Percentiles rank a stretch among this genome's conserved stretches.
Evolutionary conservation across 2,329 filamentous ascomycete species (phyloP).

Genomic region (Thielaviopsis euricoi): DNA sequence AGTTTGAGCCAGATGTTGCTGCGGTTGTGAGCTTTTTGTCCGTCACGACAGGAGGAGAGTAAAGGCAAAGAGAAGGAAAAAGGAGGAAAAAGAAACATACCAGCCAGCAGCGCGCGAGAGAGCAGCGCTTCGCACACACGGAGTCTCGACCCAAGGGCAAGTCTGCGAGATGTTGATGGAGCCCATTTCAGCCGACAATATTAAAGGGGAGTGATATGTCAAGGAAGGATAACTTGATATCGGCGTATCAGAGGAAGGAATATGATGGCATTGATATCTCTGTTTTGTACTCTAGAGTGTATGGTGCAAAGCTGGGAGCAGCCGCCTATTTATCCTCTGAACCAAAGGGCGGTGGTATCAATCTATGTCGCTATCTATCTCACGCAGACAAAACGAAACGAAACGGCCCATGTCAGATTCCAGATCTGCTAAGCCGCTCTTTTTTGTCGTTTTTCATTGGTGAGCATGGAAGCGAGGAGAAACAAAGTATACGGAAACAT

Average conservation of each 20-base stretch:
- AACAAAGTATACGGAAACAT: not conserved
- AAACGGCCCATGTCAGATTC: too few species aligned
- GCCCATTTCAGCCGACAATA: constrained; percentile 20
- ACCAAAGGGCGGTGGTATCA: not conserved
- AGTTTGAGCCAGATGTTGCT: constrained; percentile 69
- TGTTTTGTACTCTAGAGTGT: too few species aligned
- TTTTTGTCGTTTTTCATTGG: not conserved
- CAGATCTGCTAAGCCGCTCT: too few species aligned
- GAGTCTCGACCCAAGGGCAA: constrained; percentile 56
- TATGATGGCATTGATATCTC: too few species aligned
- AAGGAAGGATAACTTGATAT: too few species aligned
- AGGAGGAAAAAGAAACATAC: constrained; percentile 25
- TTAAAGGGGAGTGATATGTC: not conserved
- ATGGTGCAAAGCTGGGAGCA: not conserved
- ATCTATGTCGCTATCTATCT: too few species aligned
- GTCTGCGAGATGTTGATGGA: constrained; percentile 21
- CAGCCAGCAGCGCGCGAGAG: constrained; percentile 58
- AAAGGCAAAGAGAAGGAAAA: not conserved
- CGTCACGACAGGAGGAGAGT: too few species aligned
- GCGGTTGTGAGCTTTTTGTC: not conserved
- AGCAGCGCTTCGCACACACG: constrained; percentile 47
- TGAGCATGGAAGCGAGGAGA: not conserved
- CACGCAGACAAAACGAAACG: too few species aligned
- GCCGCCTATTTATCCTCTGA: not conserved
- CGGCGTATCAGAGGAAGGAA: too few species aligned